Evolutionary conservation across 2,329 filamentous ascomycete species (phyloP).

Genomic region (Ambrosiella beaveri): DNA sequence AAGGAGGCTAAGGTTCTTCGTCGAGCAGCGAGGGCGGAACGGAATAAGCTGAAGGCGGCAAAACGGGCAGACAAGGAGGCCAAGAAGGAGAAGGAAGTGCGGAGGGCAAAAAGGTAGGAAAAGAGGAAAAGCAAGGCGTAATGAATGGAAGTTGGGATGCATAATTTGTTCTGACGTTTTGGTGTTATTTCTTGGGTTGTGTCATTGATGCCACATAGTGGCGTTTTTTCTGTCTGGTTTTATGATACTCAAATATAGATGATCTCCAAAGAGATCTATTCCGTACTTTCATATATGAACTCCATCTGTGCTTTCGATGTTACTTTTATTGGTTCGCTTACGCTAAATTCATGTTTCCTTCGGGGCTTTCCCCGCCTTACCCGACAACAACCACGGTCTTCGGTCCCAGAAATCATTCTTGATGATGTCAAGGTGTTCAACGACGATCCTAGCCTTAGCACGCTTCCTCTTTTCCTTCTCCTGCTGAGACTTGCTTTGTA

Average conservation of each 20-base stretch:
- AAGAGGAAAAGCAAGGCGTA: conserved; percentile 13
- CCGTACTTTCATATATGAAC: background rate
- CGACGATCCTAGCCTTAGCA: conserved; percentile 60
- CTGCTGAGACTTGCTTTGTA: conserved; percentile 58
- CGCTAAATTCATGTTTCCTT: conserved; percentile 29
- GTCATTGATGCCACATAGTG: background rate
- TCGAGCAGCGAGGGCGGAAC: conserved; percentile 18
- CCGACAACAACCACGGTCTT: conserved; percentile 68
- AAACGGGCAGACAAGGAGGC: conserved; percentile 17
- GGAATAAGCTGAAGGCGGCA: conserved; percentile 14
- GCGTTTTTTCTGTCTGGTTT: background rate
- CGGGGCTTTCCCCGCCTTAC: conserved; percentile 54
- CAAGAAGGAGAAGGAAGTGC: background rate
- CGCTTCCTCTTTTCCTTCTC: conserved; percentile 72
- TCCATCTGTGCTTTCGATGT: background rate
- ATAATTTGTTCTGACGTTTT: conserved; percentile 15
- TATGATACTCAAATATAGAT: background rate
- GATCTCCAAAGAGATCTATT: background rate
- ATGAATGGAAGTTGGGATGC: background rate
- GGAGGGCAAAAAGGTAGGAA: conserved; percentile 15
- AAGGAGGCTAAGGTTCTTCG: conserved; percentile 28
- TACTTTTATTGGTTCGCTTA: background rate
- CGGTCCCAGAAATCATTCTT: conserved; percentile 85
- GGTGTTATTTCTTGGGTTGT: conserved; percentile 8
- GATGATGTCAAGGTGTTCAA: conserved; percentile 86